Evolutionary conservation across 441 rosid species (phyloP), one percentile per base, ranked within the genome.

Genomic region (Erodium moschatum): DNA sequence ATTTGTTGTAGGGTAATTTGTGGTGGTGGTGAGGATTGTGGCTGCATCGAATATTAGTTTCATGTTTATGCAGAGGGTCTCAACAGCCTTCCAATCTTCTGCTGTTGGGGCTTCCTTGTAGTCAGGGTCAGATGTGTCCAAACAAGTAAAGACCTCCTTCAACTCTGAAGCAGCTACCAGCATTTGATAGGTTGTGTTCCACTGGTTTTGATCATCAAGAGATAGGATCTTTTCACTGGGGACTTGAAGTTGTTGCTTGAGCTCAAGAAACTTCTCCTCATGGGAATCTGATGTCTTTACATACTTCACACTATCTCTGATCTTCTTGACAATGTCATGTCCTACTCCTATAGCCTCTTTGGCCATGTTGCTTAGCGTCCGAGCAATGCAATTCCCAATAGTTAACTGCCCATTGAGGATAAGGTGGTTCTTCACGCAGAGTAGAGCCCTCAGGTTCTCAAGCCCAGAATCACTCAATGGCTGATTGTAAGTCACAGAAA

Each of bases 121-220:
- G 76, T 86, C 87, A 1, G 89, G 91, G 73, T 90, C 97, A 58
- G 87, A 84, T 68, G 94, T 81, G 67, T 89, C 92, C 77, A 92
- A 77, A 82, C 96, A 92, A 56, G 87, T 75, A 82, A 92, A 92
- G 35, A 89, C 97, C 81, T 90, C 89, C 81, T 85, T 92, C 44
- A 85, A 73, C 72, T 87, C 96, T 0, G 81, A 86, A 66, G 96
- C 94, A 77, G 94, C 92, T 19, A 85, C 83, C 56, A 90, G 80
- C 96, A 90, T 90, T 68, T 83, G 84, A 73, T 83, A 90, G 2
- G 98, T 90, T 16, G 96, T 86, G 83, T 84, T 83, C 97, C 98
- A 93, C 61, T 83, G 85, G 71, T 79, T 82, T 78, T 84, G 85
- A 58, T 90, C 86, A 73, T 90, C 97, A 13, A 93, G 81, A 13